phyloP scores from a whole-genome alignment of 345 rosid species.

The Anastatica hierochuntica region DNA sequence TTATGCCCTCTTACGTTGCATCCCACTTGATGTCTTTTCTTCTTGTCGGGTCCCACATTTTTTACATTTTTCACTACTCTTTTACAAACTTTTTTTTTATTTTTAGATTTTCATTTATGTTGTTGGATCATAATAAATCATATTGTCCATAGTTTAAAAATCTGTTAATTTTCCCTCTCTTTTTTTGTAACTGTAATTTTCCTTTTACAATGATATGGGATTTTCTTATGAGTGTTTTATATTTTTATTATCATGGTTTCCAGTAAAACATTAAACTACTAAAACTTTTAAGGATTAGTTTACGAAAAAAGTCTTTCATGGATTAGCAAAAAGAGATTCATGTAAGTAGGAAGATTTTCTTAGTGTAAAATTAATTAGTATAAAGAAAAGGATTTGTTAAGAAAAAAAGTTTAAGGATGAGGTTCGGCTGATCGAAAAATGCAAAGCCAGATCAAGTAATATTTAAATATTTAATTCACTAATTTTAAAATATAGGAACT shows the following conservation, averaged over 20 bases:
- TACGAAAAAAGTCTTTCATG: no score
- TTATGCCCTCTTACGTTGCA: conserved; percentile 26
- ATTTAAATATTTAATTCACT: background rate
- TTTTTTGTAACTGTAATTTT: background rate
- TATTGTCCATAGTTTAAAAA: background rate
- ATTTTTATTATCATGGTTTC: no score
- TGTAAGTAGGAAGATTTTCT: background rate
- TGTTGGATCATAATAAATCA: no score
- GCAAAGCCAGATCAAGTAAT: conserved; percentile 3
- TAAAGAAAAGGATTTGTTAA: background rate
- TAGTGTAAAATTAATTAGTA: background rate
- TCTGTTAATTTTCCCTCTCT: conserved; percentile 1
- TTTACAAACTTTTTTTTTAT: background rate
- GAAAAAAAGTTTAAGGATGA: conserved; percentile 1
- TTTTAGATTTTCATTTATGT: background rate
- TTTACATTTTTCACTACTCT: no score
- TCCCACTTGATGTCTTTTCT: conserved; percentile 24
- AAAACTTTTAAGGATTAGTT: no score
- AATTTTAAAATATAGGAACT: background rate
- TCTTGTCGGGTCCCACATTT: conserved; percentile 22
- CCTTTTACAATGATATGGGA: background rate
- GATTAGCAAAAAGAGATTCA: no score
- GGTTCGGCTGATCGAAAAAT: conserved; percentile 15
- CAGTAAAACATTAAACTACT: no score
- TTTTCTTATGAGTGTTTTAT: background rate